Base-by-base conservation (phyloP, 768 basidiomycete species). In the Russula earlei region DNA sequence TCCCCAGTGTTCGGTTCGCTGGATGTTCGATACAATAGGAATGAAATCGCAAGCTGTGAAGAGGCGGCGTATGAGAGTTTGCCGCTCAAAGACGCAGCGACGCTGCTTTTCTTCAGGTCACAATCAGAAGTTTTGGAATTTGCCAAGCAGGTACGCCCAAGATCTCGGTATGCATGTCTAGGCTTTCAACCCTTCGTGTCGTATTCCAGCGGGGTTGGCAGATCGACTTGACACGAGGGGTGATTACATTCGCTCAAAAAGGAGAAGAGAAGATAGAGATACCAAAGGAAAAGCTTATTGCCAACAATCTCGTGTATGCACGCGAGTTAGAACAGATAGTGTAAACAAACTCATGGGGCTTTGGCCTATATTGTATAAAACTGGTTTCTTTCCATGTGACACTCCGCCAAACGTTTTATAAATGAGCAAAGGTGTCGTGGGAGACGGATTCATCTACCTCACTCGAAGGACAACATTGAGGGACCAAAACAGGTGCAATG, bases 21-120 rank as follows among this genome's bases (percentile, higher is more conserved):
- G 14, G 41, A 5, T 5, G 24, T 6, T 36, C 11, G 15, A 44
- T 15, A 33, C 20, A 24, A 36, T 45, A 97, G 95, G 64, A 91
- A 89, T 65, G 95, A 99, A 74, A 99, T 99, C 63, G 95, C 95
- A 14, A 89, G 90, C 64, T 97, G 94, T 65, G 91, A 96, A 69
- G 93, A 97, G 69, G 77, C 85, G 17, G 94, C 95, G 5, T 99
- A 99, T 61, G 84, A 89, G 61, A 91, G 86, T 58, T 74, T 99
- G 37, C 93, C 94, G 0, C 67, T 97, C 50, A 84, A 87, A 63
- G 93, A 96, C 62, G 95, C 94, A 1, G 82, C 86, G 1, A 89
- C 89, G 0, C 75, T 99, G 46, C 73, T 99, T 51, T 99, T 97
- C 80, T 96, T 95, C 75, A 82, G 83, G 22, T 80, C 77, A 41